These are phyloP conservation scores for Plasmopara muralis DNA, from an alignment of 352 stramenopile species.

Conservation along the genomic window DNA sequence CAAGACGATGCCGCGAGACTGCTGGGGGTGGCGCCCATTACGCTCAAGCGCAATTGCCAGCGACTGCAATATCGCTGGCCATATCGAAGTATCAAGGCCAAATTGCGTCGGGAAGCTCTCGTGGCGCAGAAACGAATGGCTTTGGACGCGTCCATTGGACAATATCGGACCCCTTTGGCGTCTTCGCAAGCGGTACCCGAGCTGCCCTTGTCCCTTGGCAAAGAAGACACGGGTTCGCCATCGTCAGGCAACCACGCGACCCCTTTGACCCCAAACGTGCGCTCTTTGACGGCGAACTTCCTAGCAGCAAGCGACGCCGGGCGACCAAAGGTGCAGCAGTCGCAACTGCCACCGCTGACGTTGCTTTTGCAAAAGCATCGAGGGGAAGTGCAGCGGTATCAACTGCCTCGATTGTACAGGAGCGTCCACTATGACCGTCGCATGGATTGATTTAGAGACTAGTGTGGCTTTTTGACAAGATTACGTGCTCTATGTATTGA, in stretches of 20 bases:
- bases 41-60: conserved; percentile 58
- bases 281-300: not conserved
- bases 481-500: too few species aligned
- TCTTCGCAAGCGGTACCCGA: not conserved
- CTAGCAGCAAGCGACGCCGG: not conserved
- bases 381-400: not conserved
- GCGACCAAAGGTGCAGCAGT: not conserved
- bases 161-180: not conserved
- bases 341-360: not conserved
- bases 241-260: not conserved
- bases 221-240: not conserved
- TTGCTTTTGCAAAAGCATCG: not conserved
- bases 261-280: not conserved
- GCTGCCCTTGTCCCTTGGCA: not conserved
- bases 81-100: conserved; percentile 39
- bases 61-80: conserved; percentile 40
- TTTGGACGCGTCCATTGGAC: not conserved
- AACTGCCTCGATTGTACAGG: not conserved
- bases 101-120: conserved; percentile 22
- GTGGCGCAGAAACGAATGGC: not conserved
- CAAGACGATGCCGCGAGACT: conserved; percentile 46
- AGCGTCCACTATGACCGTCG: not conserved
- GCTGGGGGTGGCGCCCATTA: conserved; percentile 45
- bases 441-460: too few species aligned
- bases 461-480: too few species aligned